Conservation (phyloP, 305 asterid species). For the Fraxinus velutina region DNA sequence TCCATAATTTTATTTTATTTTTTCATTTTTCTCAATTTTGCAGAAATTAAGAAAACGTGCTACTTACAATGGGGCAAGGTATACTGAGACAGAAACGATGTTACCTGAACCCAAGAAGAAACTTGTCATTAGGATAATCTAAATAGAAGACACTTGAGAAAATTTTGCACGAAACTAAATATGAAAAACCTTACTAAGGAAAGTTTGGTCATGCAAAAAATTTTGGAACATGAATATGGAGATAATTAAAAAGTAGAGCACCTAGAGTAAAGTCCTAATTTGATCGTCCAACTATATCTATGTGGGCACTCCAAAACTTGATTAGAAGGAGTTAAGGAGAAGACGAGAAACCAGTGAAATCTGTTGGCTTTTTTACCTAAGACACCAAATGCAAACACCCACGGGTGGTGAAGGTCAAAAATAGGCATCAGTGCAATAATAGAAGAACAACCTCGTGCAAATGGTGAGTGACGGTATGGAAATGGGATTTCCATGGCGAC, state of each 20-base stretch:
- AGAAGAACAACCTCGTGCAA: conserved; percentile 15
- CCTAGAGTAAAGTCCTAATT: neutral
- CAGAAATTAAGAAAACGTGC: neutral
- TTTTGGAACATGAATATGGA: neutral
- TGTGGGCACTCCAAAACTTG: neutral
- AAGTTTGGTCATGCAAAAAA: conserved; percentile 27
- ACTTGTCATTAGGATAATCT: neutral
- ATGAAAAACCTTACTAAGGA: neutral
- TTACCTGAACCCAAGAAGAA: conserved; percentile 42
- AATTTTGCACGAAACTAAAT: neutral
- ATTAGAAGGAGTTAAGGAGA: neutral
- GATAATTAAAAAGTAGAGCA: neutral
- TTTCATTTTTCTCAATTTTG: neutral
- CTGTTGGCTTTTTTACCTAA: conserved; percentile 35
- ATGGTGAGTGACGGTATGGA: conserved; percentile 11
- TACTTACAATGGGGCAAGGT: conserved; percentile 64
- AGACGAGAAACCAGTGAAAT: neutral
- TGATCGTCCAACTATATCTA: neutral
- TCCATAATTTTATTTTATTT: neutral
- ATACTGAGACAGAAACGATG: conserved; percentile 50
- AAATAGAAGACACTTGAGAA: neutral
- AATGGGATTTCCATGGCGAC: neutral
- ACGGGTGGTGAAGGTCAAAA: conserved; percentile 47
- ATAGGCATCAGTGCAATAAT: conserved; percentile 37
- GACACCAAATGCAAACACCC: conserved; percentile 53